Conservation (phyloP, 2,329 filamentous ascomycete genomes). For the Talaromyces rugulosus region DNA sequence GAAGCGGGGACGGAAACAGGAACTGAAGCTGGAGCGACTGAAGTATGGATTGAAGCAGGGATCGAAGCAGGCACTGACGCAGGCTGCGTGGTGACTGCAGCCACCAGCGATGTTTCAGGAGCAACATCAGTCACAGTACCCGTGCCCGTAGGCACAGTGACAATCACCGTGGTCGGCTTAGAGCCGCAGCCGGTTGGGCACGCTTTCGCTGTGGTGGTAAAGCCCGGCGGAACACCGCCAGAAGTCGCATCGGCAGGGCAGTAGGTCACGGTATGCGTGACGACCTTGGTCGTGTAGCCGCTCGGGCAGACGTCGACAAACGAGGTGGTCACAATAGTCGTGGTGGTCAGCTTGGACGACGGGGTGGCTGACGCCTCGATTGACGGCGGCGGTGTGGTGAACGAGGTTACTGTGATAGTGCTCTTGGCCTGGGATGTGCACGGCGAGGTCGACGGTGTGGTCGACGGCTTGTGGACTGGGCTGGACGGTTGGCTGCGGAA, state of each 20-base stretch:
- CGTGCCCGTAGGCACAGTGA: conserved; percentile 24
- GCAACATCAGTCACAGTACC: neutral
- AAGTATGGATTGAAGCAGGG: neutral
- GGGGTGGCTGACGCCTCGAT: conserved; percentile 1
- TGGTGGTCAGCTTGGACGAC: conserved; percentile 22
- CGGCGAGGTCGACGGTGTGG: neutral
- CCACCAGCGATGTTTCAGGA: neutral
- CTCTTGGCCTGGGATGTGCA: conserved; percentile 1
- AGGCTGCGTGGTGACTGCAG: neutral
- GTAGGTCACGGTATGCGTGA: conserved; percentile 34
- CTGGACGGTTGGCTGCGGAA: neutral
- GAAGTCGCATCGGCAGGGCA: conserved; percentile 28
- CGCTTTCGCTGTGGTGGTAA: conserved; percentile 38
- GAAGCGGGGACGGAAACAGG: neutral
- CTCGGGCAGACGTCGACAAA: conserved; percentile 41
- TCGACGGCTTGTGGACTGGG: neutral
- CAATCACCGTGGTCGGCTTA: conserved; percentile 35
- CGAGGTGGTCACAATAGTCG: conserved; percentile 36
- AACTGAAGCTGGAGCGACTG: neutral
- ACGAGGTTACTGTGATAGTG: conserved; percentile 6
- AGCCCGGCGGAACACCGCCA: conserved; percentile 27
- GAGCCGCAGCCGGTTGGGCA: conserved; percentile 33
- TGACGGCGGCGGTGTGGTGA: neutral
- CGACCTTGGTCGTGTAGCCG: conserved; percentile 39
- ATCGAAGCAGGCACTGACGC: neutral